phyloP scores from a whole-genome alignment of 306 rosid species.

The Trifolium repens region DNA sequence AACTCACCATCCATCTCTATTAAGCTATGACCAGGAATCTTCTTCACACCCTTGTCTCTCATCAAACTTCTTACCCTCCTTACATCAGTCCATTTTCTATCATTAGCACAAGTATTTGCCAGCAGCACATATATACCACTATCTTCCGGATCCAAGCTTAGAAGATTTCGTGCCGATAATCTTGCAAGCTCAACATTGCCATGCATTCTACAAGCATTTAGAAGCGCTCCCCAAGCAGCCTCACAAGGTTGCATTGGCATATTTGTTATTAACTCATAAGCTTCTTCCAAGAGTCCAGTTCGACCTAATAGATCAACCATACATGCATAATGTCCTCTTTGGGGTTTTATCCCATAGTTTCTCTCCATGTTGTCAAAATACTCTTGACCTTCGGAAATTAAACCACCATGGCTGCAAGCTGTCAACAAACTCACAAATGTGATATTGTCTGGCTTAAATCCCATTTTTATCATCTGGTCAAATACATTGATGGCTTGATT shows the following conservation, averaged over 20 bases:
- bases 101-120: constrained; percentile 65
- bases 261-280: constrained; percentile 59
- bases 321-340: constrained; percentile 70
- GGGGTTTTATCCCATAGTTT: constrained; percentile 61
- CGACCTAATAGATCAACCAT: constrained; percentile 76
- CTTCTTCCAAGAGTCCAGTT: constrained; percentile 66
- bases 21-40: constrained; percentile 74
- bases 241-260: constrained; percentile 76
- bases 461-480: constrained; percentile 53
- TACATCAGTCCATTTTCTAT: constrained; percentile 70
- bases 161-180: constrained; percentile 55
- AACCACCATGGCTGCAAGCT: constrained; percentile 80
- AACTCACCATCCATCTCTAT: constrained; percentile 69
- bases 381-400: constrained; percentile 57
- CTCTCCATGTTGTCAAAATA: constrained; percentile 60
- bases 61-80: constrained; percentile 68
- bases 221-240: constrained; percentile 87
- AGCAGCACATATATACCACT: constrained; percentile 68
- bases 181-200: constrained; percentile 70
- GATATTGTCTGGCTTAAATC: constrained; percentile 58
- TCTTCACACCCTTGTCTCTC: constrained; percentile 78
- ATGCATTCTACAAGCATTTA: constrained; percentile 72
- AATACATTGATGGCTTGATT: constrained; percentile 58
- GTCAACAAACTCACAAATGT: constrained; percentile 73
- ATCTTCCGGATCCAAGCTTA: constrained; percentile 70